These are phyloP conservation scores for Tolypocladium sp. DNA, from an alignment of 2,329 filamentous ascomycete genomes.

Conservation along the genomic window DNA sequence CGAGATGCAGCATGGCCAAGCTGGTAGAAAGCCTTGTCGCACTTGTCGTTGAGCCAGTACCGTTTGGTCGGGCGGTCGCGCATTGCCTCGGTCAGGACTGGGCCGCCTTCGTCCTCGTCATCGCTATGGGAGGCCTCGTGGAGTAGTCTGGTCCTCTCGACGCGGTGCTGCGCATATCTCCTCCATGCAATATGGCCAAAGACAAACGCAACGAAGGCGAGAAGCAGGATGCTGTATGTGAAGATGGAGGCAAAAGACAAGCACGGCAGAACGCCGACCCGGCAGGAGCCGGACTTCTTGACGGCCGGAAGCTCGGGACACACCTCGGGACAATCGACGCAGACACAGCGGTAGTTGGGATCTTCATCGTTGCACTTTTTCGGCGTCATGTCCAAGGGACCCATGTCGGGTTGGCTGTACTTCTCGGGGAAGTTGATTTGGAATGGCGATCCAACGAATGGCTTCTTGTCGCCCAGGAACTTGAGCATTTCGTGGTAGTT, in stretches of 20 bases:
- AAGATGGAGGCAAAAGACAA: constrained; percentile 88
- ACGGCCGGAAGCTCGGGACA: constrained; percentile 77
- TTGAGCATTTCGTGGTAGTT: constrained; percentile 81
- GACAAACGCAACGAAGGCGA: constrained; percentile 55
- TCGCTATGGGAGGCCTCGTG: constrained; percentile 80
- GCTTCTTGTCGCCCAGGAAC: constrained; percentile 87
- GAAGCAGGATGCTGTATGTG: constrained; percentile 68
- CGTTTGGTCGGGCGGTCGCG: constrained; percentile 69
- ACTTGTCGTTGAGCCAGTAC: constrained; percentile 76
- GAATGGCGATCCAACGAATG: constrained; percentile 78
- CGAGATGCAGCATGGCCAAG: constrained; percentile 73
- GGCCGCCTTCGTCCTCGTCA: constrained; percentile 86
- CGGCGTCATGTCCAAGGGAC: constrained; percentile 58
- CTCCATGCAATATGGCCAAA: constrained; percentile 69
- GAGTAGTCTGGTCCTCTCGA: constrained; percentile 75
- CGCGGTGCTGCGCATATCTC: constrained; percentile 63
- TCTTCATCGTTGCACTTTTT: constrained; percentile 89
- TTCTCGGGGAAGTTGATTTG: constrained; percentile 84
- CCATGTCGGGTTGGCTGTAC: constrained; percentile 60
- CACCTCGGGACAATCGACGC: constrained; percentile 80
- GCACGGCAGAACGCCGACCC: constrained; percentile 82
- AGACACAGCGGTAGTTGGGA: constrained; percentile 78
- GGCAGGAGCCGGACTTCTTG: constrained; percentile 60
- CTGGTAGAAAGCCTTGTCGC: constrained; percentile 70
- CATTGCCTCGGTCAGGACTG: constrained; percentile 63